Conservation (phyloP, 306 rosid genomes). For the Cucurbita ficifolia region DNA sequence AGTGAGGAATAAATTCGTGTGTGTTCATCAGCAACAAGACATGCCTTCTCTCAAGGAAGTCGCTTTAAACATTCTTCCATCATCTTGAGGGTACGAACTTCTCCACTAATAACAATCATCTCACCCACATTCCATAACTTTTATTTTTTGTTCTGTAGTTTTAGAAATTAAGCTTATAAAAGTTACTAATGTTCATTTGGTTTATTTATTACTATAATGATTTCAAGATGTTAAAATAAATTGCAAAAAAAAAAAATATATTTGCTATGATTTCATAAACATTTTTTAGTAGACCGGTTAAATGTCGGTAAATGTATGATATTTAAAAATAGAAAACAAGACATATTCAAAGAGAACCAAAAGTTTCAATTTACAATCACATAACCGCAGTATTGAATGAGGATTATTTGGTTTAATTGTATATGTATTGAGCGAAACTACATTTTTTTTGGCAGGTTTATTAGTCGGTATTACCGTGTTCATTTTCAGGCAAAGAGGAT, state of each 20-base stretch:
- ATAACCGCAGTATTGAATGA: too few relatives aligned
- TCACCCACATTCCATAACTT: not conserved
- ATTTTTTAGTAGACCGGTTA: too few relatives aligned
- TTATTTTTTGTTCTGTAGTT: not conserved
- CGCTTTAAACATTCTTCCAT: constrained; percentile 78
- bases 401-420: not conserved
- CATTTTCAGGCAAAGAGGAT: not conserved
- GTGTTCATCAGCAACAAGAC: constrained; percentile 58
- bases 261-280: not conserved
- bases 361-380: too few relatives aligned
- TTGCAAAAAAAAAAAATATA: not conserved
- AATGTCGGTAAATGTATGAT: too few relatives aligned
- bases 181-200: not conserved
- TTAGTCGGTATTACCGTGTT: not conserved
- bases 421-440: not conserved
- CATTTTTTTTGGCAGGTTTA: not conserved
- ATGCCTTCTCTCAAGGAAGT: constrained; percentile 96
- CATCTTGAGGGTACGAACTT: constrained; percentile 27
- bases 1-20: constrained; percentile 25
- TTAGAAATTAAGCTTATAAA: too few relatives aligned
- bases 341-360: too few relatives aligned
- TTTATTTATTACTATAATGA: too few relatives aligned
- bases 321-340: too few relatives aligned
- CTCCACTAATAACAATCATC: constrained; percentile 7
- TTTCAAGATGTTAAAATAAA: too few relatives aligned